A percentile compares a stretch with the other conserved stretches of the same genome.
Evolutionary conservation across 78 protist species (phyloP).

Genomic region (Dictyostelium discoideum): DNA sequence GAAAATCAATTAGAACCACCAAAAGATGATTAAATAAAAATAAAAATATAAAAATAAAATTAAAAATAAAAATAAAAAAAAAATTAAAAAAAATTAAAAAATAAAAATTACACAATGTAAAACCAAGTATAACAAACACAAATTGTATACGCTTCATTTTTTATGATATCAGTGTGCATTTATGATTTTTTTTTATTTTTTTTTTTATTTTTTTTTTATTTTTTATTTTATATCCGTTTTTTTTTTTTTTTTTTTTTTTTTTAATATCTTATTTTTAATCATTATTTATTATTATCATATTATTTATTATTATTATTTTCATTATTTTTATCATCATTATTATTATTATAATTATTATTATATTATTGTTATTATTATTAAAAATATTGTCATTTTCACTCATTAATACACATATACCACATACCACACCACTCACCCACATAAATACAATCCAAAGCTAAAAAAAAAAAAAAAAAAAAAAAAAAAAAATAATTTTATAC

Average conservation of each 20-base stretch:
- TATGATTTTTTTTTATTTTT: too few relatives aligned
- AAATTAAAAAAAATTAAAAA: background rate
- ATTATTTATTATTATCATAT: background rate
- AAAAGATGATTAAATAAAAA: conserved; percentile 59
- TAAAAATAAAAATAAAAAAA: background rate
- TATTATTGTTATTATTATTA: too few relatives aligned
- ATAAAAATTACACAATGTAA: too few relatives aligned
- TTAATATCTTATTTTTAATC: too few relatives aligned
- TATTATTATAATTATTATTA: too few relatives aligned
- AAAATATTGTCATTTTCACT: background rate
- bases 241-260: too few relatives aligned
- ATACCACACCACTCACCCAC: background rate
- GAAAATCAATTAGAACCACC: conserved; percentile 83
- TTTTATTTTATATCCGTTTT: too few relatives aligned
- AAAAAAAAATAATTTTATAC: background rate
- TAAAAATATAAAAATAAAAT: background rate
- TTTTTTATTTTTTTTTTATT: too few relatives aligned
- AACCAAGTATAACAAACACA: too few relatives aligned
- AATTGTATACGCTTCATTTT: too few relatives aligned
- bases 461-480: too few relatives aligned
- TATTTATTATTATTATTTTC: background rate
- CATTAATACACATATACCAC: background rate
- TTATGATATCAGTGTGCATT: too few relatives aligned
- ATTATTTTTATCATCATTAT: background rate
- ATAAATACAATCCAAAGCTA: background rate